Evolutionary conservation across 2,329 filamentous ascomycete species (phyloP), one percentile per base, ranked within the genome.

Genomic region (Chaetothyriales sp.): DNA sequence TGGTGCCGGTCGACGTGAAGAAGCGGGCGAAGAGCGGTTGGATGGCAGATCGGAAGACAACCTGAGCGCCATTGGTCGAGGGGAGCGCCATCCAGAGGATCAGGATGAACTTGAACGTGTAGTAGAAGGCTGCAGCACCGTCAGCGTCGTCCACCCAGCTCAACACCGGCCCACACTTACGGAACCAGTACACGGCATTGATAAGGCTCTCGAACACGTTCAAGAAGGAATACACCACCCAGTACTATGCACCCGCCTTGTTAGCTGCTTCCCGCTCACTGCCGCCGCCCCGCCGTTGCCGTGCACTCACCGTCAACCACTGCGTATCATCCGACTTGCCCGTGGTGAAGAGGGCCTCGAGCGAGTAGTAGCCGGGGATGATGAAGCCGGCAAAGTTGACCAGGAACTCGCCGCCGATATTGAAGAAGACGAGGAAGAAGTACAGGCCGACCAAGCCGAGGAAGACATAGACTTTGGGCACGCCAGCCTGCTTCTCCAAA

Each of bases 81-180:
- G 92, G 92, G 65, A 98, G 88, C 63, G 90, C 83, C 75, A 98
- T 89, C 92, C 92, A 98, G 69, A 98, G 83, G 64, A 97, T 79
- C 70, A 97, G 85, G 67, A 94, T 76, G 68, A 98, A 95, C 81
- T 98, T 98, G 85, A 98, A 97, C 68, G 89, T 90, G 74, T 87
- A 98, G 85, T 98, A 98, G 77, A 98, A 98, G 67, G 92, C 72
- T 74, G 52, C 56, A 51, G 33, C 48, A 20, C 47, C 22, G 57
- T 67, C 54, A 70, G 62, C 43, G 51, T 18, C 10, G 13, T 2
- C 33, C 33, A 40, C 15, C 33, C 13, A 40, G 33, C 4, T n/a
- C 15, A 10, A 5, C 18, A 47, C 20, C 18, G 25, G 19, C 19
- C 19, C 22, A 15, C 40, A 56, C 47, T 69, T 70, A 75, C 72